A percentile compares a stretch with the other conserved stretches of the same genome.
phyloP scores from a whole-genome alignment of 495 filamentous ascomycete species.

The Apodospora peruviana region DNA sequence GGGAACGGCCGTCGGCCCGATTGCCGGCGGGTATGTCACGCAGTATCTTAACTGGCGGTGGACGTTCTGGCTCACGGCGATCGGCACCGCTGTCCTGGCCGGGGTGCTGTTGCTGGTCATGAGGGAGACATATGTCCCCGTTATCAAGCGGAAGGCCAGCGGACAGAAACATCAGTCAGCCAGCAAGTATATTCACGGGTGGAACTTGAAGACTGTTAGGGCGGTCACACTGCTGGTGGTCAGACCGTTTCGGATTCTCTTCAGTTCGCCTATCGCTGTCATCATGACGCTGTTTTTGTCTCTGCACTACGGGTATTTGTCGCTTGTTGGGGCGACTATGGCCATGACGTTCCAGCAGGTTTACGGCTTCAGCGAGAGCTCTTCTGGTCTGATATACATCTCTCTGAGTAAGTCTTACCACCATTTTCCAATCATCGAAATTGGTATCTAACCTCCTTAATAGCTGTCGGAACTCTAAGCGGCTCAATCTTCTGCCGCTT shows the following conservation, averaged over 20 bases:
- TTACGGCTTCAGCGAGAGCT: constrained; percentile 38
- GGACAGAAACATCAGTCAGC: too few relatives aligned
- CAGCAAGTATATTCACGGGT: too few relatives aligned
- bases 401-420: too few relatives aligned
- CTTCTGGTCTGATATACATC: too few relatives aligned
- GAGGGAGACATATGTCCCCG: constrained; percentile 58
- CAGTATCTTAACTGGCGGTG: constrained; percentile 56
- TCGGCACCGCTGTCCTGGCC: constrained; percentile 17
- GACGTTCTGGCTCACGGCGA: constrained; percentile 56
- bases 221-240: too few relatives aligned
- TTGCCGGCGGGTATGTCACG: constrained; percentile 49
- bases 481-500: too few relatives aligned
- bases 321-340: constrained; percentile 67
- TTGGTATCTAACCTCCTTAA: too few relatives aligned
- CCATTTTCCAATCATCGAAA: too few relatives aligned
- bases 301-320: constrained; percentile 67
- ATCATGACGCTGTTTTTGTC: constrained; percentile 65
- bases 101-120: constrained; percentile 42
- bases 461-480: too few relatives aligned
- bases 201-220: too few relatives aligned
- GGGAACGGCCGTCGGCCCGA: constrained; percentile 48
- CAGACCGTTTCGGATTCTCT: constrained; percentile 46
- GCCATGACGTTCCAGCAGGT: constrained; percentile 48
- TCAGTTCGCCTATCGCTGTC: constrained; percentile 56
- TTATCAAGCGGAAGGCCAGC: constrained; percentile 43